Percentiles rank a stretch among this genome's conserved stretches.
Evolutionary conservation across 306 rosid genomes (phyloP).

Genomic region (Acacia confusa): DNA sequence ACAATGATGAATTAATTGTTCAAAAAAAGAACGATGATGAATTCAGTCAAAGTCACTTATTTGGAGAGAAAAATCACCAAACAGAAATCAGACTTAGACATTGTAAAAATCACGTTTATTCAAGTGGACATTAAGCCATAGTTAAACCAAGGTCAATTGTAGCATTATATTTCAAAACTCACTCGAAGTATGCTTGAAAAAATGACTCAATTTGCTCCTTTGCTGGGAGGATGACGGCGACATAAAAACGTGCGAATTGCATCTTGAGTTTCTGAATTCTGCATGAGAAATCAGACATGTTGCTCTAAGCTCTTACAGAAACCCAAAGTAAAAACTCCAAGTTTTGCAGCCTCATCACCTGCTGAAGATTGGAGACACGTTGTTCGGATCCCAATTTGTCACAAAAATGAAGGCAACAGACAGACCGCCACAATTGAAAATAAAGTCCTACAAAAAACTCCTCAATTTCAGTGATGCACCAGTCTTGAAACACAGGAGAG

Average conservation of each 20-base stretch:
- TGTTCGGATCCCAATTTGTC: constrained; percentile 62
- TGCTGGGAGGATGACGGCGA: constrained; percentile 56
- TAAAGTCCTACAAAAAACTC: constrained; percentile 64
- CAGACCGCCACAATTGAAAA: constrained; percentile 89
- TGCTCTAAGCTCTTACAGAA: constrained; percentile 2
- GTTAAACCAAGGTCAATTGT: background rate
- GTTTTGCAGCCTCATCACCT: constrained; percentile 48
- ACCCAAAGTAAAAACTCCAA: constrained; percentile 5
- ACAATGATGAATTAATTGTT: background rate
- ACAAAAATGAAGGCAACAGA: constrained; percentile 81
- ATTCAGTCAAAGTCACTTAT: background rate
- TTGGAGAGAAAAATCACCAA: background rate
- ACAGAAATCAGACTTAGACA: background rate
- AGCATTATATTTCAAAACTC: constrained; percentile 38
- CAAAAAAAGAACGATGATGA: background rate
- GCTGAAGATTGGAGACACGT: constrained; percentile 48
- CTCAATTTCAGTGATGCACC: constrained; percentile 25
- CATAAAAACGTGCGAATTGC: constrained; percentile 75
- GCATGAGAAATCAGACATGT: constrained; percentile 32
- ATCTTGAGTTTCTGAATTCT: constrained; percentile 70
- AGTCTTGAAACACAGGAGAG: background rate
- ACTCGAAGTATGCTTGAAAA: constrained; percentile 75
- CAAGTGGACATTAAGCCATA: background rate
- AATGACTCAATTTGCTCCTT: constrained; percentile 67
- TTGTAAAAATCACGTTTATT: background rate